phyloP scores from a whole-genome alignment of 257 asterid species.

The Penstemon davidsonii region DNA sequence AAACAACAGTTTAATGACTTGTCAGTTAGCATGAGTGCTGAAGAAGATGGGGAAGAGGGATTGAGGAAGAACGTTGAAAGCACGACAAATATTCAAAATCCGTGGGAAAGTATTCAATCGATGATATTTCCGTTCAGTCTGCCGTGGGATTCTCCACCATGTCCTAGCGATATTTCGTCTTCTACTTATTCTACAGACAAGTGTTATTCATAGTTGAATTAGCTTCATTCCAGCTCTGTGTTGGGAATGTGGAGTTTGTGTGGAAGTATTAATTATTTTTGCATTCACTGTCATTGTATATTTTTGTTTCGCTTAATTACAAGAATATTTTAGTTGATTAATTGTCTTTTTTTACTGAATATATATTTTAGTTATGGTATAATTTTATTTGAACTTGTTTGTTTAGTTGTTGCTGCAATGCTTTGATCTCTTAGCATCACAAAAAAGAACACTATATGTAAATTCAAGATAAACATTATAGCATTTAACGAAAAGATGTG shows the following conservation, averaged over 20 bases:
- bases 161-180: constrained; percentile 68
- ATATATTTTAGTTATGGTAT: not conserved
- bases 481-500: no score
- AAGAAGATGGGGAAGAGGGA: constrained; percentile 26
- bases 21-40: constrained; percentile 34
- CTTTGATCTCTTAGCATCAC: not conserved
- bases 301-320: not conserved
- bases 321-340: not conserved
- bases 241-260: not conserved
- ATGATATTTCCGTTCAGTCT: constrained; percentile 63
- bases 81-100: not conserved
- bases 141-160: constrained; percentile 67
- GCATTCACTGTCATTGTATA: constrained; percentile 22
- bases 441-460: no score
- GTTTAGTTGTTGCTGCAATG: not conserved
- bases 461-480: no score
- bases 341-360: not conserved
- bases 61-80: constrained; percentile 23
- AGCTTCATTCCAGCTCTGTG: not conserved
- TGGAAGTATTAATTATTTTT: constrained; percentile 7
- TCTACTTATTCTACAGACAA: constrained; percentile 49
- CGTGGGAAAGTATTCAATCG: constrained; percentile 39
- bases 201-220: constrained; percentile 37
- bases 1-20: constrained; percentile 42
- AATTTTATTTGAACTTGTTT: not conserved